A percentile compares a stretch with the other conserved stretches of the same genome.
Conservation (phyloP, 2,329 filamentous ascomycete genomes). For the Waltergamsia citrina region DNA sequence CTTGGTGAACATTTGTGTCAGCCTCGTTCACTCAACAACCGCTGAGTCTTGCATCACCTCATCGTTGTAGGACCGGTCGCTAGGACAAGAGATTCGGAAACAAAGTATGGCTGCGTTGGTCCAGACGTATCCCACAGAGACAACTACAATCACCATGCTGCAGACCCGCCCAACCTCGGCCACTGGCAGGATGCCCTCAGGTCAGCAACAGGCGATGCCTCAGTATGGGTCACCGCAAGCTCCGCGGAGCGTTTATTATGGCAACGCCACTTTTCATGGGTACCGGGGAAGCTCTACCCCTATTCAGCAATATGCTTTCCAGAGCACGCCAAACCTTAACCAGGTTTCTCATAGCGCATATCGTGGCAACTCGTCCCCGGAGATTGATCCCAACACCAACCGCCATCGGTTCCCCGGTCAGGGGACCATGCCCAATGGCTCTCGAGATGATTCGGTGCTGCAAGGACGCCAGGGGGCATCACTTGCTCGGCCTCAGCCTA, state of each 20-base stretch:
- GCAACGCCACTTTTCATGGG: slow-evolving; percentile 27
- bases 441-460: slow-evolving; percentile 43
- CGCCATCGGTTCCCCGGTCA: slow-evolving; percentile 9
- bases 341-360: slow-evolving; percentile 25
- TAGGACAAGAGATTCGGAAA: no score
- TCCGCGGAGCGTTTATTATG: slow-evolving; percentile 17
- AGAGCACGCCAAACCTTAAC: slow-evolving; percentile 56
- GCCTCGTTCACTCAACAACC: no score
- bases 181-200: slow-evolving; percentile 34
- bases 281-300: slow-evolving; percentile 49
- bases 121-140: slow-evolving; percentile 71
- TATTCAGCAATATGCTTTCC: slow-evolving; percentile 71
- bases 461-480: slow-evolving; percentile 13
- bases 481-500: slow-evolving; percentile 28
- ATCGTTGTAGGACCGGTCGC: no score
- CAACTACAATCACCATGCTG: slow-evolving; percentile 64
- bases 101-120: slow-evolving; percentile 73
- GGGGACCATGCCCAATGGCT: slow-evolving; percentile 24
- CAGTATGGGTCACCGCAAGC: slow-evolving; percentile 32
- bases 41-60: no score
- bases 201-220: slow-evolving; percentile 37
- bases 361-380: no score
- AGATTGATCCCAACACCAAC: slow-evolving; percentile 9
- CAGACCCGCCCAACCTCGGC: slow-evolving; percentile 59
- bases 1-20: no score